Conservation (phyloP, 164 flowering plant species). For the Piper longum region DNA sequence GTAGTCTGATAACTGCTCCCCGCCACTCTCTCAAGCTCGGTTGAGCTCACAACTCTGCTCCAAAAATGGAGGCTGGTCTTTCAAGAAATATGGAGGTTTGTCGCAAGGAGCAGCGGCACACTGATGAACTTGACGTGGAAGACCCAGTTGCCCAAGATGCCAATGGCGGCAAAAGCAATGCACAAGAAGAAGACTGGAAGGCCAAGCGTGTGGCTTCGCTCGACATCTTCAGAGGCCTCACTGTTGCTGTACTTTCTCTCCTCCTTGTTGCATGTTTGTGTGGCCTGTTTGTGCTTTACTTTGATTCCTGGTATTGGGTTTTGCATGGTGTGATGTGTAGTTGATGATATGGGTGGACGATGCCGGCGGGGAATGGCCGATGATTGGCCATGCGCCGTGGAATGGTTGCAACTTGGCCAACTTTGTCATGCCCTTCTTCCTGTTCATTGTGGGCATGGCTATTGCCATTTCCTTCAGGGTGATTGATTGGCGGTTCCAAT, state of each 20-base stretch:
- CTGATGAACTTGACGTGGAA: not conserved
- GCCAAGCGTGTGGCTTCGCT: constrained; percentile 52
- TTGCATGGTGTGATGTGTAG: constrained; percentile 25
- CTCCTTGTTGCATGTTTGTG: not conserved
- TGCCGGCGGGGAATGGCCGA: constrained; percentile 81
- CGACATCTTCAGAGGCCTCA: constrained; percentile 78
- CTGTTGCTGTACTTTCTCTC: constrained; percentile 44
- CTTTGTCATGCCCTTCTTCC: constrained; percentile 90
- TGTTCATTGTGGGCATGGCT: constrained; percentile 85
- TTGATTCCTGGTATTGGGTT: not conserved
- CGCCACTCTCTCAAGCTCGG: too few relatives aligned
- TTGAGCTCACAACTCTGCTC: not conserved
- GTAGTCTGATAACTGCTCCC: too few relatives aligned
- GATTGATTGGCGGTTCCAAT: constrained; percentile 1
- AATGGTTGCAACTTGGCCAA: constrained; percentile 88
- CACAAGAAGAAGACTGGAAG: not conserved
- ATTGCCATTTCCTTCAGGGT: constrained; percentile 85
- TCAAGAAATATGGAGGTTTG: not conserved
- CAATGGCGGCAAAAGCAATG: not conserved
- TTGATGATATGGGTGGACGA: constrained; percentile 91
- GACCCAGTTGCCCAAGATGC: not conserved
- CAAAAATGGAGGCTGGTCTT: not conserved
- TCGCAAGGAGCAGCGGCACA: not conserved
- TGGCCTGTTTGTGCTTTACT: not conserved
- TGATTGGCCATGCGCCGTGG: constrained; percentile 90